These are phyloP conservation scores for Stephanodiscus minutulus DNA, from an alignment of 108 stramenopile genomes.

Conservation along the genomic window DNA sequence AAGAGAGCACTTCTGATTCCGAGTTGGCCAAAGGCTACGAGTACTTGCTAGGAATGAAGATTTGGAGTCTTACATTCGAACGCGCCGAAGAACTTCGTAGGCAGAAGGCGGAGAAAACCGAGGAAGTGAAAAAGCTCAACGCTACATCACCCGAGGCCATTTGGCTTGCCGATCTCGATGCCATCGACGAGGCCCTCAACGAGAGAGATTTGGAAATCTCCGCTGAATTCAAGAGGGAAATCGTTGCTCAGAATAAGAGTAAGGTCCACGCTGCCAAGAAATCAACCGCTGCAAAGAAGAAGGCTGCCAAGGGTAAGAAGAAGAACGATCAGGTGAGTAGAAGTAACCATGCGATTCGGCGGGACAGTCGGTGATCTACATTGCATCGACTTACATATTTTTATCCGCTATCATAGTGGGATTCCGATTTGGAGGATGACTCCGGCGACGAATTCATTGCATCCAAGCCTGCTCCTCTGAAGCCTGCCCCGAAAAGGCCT, in stretches of 20 bases:
- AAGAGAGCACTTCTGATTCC: slow-evolving; percentile 55
- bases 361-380: neutral
- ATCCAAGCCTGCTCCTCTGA: slow-evolving; percentile 20
- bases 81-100: slow-evolving; percentile 88
- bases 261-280: slow-evolving; percentile 47
- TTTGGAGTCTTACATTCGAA: slow-evolving; percentile 98
- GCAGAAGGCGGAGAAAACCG: slow-evolving; percentile 83
- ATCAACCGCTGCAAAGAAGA: slow-evolving; percentile 33
- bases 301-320: slow-evolving; percentile 51
- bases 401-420: slow-evolving; percentile 37
- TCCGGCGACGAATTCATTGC: slow-evolving; percentile 55
- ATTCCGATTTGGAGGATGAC: slow-evolving; percentile 58
- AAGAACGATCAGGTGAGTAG: slow-evolving; percentile 47
- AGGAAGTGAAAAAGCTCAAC: slow-evolving; percentile 78
- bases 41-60: slow-evolving; percentile 98
- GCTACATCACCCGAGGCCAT: slow-evolving; percentile 82
- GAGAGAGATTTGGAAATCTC: slow-evolving; percentile 67
- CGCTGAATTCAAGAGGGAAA: slow-evolving; percentile 62
- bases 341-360: neutral
- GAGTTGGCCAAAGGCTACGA: slow-evolving; percentile 94
- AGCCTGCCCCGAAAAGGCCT: slow-evolving; percentile 8
- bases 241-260: slow-evolving; percentile 60
- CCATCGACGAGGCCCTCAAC: slow-evolving; percentile 89
- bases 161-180: slow-evolving; percentile 94
- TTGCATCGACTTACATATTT: neutral